Evolutionary conservation across 352 stramenopile genomes (phyloP).

Genomic region (Phytophthora uliginosa): DNA sequence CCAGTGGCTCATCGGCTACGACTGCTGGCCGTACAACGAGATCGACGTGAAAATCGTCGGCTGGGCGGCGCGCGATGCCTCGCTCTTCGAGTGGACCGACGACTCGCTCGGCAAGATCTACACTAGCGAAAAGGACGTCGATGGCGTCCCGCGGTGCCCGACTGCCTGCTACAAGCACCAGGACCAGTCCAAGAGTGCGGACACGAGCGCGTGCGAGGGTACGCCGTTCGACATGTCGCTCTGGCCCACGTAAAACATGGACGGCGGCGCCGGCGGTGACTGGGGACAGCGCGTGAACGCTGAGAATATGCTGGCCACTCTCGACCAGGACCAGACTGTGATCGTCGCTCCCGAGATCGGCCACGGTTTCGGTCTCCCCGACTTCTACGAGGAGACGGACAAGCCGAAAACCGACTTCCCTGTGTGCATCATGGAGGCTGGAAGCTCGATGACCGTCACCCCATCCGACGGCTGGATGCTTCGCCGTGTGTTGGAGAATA

Average conservation of each 20-base stretch:
- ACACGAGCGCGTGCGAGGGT: conserved; percentile 35
- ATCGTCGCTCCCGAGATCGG: background rate
- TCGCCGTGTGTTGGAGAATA: conserved; percentile 16
- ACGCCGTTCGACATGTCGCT: conserved; percentile 39
- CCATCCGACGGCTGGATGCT: conserved; percentile 24
- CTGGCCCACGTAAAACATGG: conserved; percentile 6
- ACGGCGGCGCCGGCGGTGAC: background rate
- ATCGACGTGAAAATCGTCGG: conserved; percentile 23
- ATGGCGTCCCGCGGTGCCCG: conserved; percentile 35
- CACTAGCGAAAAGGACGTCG: conserved; percentile 21
- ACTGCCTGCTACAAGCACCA: too few species aligned
- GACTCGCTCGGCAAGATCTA: conserved; percentile 45
- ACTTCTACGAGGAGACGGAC: background rate
- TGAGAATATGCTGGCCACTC: background rate
- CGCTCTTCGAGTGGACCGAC: conserved; percentile 26
- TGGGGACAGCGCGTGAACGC: background rate
- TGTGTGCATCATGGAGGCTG: conserved; percentile 11
- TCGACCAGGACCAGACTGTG: background rate
- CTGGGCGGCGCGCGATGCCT: conserved; percentile 18
- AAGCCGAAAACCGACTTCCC: conserved; percentile 3
- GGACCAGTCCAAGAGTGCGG: conserved; percentile 9
- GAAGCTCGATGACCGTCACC: conserved; percentile 15
- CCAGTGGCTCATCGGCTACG: conserved; percentile 36
- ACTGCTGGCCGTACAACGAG: conserved; percentile 22
- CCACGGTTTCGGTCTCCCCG: background rate